Base-by-base conservation (phyloP, 2,329 filamentous ascomycete species). In the Alternaria postmessia region DNA sequence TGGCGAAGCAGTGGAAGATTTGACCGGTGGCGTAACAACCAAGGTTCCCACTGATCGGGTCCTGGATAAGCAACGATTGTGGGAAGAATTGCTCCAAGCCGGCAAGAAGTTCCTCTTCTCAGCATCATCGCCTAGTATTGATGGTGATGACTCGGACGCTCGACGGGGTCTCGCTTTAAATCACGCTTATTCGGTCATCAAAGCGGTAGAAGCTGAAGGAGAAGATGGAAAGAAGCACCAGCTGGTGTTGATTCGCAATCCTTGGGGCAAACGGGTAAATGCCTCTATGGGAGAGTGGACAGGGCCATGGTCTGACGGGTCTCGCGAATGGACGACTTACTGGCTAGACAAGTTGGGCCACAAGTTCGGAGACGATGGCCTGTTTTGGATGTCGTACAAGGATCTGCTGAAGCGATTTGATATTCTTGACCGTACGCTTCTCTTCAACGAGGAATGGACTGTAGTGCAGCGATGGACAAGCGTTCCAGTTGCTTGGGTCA, bases 241-340 rank as follows among this genome's bases (percentile, higher is more conserved):
- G 2, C 80, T 93, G 1, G 81, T 93, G 3, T 84, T 88, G 51
- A 80, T 92, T 39, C 86, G 81, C 65, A 95, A 95, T 66, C 92
- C 92, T 0, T 95, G 91, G 92, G 92, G 92, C 0, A 87, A 87
- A 67, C 86, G 87, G 22, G 54, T 51, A 1, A 64, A 64, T 43
- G 68, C 68, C 4, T 64, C 68, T 16, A 68, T 72, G 75, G 12
- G 5, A n/a, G 34, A 38, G 16, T 38, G 34, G 34, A 38, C 34
- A n/a, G 34, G 34, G 6, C 34, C 34, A 38, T 38, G 34, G 34
- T 38, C 34, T 26, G 92, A 95, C 70, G 92, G 92, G 1, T 92
- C 89, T 14, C 90, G 91, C 68, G 89, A 94, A 77, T 96, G 92
- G 92, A 94, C 90, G 1, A 83, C 90, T 0, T 89, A 93, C 65